These are phyloP conservation scores for Populus alba DNA, from an alignment of 345 rosid genomes.

Conservation along the genomic window DNA sequence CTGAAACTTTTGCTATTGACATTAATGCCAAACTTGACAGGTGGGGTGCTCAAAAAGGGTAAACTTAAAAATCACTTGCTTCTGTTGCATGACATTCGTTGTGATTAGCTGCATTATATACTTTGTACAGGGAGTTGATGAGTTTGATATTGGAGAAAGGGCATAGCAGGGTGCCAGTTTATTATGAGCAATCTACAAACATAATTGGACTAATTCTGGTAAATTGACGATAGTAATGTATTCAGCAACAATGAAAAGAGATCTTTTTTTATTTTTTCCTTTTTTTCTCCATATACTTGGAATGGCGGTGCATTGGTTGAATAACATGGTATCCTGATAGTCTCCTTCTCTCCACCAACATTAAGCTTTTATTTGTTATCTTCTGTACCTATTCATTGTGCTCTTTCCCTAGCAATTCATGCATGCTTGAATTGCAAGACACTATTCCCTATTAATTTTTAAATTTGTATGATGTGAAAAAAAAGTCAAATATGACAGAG, in stretches of 20 bases:
- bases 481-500: neutral
- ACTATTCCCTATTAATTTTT: neutral
- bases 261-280: neutral
- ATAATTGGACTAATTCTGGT: slow-evolving; percentile 92
- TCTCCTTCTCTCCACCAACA: neutral
- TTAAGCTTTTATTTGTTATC: neutral
- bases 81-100: slow-evolving; percentile 11
- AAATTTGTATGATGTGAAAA: neutral
- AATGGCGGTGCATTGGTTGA: neutral
- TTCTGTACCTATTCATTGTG: neutral
- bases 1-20: slow-evolving; percentile 76
- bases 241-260: neutral
- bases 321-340: neutral
- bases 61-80: slow-evolving; percentile 10
- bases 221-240: neutral
- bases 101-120: slow-evolving; percentile 15
- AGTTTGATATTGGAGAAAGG: slow-evolving; percentile 85
- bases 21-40: slow-evolving; percentile 80
- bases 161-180: slow-evolving; percentile 97
- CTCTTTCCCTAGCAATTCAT: neutral
- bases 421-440: neutral
- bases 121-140: slow-evolving; percentile 61
- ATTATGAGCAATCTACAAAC: slow-evolving; percentile 82
- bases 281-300: neutral
- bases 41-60: slow-evolving; percentile 34